Evolutionary conservation across 2,329 filamentous ascomycete species (phyloP).

Genomic region (Apiospora kogelbergensis): DNA sequence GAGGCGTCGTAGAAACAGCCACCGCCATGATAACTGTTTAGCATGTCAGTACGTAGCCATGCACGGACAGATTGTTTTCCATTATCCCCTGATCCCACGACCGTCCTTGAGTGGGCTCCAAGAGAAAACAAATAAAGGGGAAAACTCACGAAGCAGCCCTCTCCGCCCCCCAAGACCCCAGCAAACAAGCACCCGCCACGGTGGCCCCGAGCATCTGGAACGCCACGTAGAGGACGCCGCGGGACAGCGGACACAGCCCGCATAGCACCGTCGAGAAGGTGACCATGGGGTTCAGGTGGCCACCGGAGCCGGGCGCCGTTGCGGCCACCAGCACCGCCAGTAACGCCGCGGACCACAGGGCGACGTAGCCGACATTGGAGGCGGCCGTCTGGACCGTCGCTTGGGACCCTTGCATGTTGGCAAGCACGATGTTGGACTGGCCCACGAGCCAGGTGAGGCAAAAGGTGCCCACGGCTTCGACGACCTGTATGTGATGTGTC

Average conservation of each 20-base stretch:
- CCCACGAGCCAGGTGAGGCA: constrained; percentile 31
- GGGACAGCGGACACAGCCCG: constrained; percentile 47
- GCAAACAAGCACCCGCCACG: constrained; percentile 42
- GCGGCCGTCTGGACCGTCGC: constrained; percentile 25
- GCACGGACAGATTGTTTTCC: no score
- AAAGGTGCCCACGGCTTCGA: constrained; percentile 31
- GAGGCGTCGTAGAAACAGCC: constrained; percentile 38
- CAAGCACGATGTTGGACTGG: constrained; percentile 30
- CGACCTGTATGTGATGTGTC: constrained; percentile 20
- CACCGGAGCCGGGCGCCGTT: constrained; percentile 47
- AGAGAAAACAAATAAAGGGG: constrained; percentile 14
- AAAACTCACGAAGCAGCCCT: constrained; percentile 27
- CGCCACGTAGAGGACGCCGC: constrained; percentile 46
- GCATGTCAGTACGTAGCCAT: background rate
- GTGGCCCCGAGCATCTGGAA: constrained; percentile 46
- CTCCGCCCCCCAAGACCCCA: constrained; percentile 25
- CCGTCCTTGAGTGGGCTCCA: background rate
- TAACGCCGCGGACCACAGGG: constrained; percentile 39
- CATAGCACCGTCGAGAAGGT: constrained; percentile 52
- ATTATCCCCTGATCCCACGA: background rate
- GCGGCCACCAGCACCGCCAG: constrained; percentile 50
- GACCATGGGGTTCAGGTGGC: constrained; percentile 54
- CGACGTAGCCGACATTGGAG: constrained; percentile 25
- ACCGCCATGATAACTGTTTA: constrained; percentile 26
- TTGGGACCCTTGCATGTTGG: constrained; percentile 20